Conservation (phyloP, 2,329 filamentous ascomycete species). For the Aspergillus sp. region DNA sequence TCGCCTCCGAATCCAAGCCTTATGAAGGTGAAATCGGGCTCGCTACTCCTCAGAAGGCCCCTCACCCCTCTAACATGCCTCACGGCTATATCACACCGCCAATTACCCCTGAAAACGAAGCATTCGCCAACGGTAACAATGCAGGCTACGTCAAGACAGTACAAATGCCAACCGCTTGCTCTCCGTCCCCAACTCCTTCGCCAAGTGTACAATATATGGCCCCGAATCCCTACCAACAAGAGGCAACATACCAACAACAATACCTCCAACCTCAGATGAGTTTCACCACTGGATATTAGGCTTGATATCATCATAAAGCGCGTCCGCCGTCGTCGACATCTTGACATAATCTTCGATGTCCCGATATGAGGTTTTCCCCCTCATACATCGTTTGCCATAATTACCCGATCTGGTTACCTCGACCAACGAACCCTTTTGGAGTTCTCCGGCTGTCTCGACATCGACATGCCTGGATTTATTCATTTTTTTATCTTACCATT, state of each 20-base stretch:
- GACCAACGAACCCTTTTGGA: conserved; percentile 18
- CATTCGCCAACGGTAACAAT: conserved; percentile 42
- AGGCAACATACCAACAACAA: conserved; percentile 40
- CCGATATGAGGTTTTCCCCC: conserved; percentile 6
- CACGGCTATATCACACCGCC: conserved; percentile 54
- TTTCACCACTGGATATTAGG: conserved; percentile 39
- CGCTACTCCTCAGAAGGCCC: conserved; percentile 47
- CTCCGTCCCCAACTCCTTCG: conserved; percentile 44
- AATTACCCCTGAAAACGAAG: conserved; percentile 52
- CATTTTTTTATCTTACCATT: conserved; percentile 21
- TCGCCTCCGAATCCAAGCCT: conserved; percentile 43
- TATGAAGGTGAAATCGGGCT: conserved; percentile 48
- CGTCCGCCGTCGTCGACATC: conserved; percentile 12
- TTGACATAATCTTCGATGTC: conserved; percentile 17
- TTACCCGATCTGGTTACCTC: conserved; percentile 21
- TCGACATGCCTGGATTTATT: conserved; percentile 16
- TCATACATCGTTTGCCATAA: conserved; percentile 22
- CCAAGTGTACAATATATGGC: conserved; percentile 42
- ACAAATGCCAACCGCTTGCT: conserved; percentile 35
- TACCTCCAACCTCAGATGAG: conserved; percentile 41
- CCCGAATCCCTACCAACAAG: conserved; percentile 42
- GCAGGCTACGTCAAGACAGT: conserved; percentile 37
- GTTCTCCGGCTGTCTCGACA: conserved; percentile 14
- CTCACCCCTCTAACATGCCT: conserved; percentile 39
- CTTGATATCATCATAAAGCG: conserved; percentile 12